phyloP scores from a whole-genome alignment of 306 rosid genomes.

The Ceratonia siliqua region DNA sequence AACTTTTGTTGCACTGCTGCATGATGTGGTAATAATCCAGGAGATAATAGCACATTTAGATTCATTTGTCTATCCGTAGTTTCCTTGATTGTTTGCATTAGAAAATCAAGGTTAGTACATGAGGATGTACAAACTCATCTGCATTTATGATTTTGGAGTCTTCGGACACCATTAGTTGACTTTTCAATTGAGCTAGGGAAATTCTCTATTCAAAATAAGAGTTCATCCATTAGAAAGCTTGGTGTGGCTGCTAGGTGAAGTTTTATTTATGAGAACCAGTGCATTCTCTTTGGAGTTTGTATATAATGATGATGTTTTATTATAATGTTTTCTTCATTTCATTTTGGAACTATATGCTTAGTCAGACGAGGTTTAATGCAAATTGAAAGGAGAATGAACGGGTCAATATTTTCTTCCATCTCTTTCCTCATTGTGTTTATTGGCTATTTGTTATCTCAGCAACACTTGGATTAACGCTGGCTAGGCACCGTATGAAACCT shows the following conservation, averaged over 20 bases:
- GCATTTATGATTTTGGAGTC: too few species aligned
- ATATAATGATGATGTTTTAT: background rate
- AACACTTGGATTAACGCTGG: conserved; percentile 65
- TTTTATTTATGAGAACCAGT: background rate
- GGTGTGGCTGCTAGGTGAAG: background rate
- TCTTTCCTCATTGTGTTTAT: conserved; percentile 25
- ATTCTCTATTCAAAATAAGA: background rate
- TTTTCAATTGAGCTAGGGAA: background rate
- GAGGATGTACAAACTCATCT: background rate
- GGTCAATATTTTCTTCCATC: conserved; percentile 8
- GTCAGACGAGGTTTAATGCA: background rate
- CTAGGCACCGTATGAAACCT: conserved; percentile 57
- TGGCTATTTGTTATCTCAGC: conserved; percentile 45
- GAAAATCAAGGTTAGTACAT: background rate
- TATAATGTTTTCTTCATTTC: background rate
- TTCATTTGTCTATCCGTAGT: background rate
- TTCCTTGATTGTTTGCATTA: background rate
- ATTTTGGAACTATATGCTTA: background rate
- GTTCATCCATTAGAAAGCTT: background rate
- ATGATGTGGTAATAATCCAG: background rate
- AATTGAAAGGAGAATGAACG: background rate
- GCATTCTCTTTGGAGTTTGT: background rate
- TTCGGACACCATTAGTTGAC: background rate
- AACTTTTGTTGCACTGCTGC: background rate
- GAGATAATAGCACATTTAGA: background rate